Evolutionary conservation across 116 monocot genomes (phyloP).

Genomic region (Thalassia testudinum): DNA sequence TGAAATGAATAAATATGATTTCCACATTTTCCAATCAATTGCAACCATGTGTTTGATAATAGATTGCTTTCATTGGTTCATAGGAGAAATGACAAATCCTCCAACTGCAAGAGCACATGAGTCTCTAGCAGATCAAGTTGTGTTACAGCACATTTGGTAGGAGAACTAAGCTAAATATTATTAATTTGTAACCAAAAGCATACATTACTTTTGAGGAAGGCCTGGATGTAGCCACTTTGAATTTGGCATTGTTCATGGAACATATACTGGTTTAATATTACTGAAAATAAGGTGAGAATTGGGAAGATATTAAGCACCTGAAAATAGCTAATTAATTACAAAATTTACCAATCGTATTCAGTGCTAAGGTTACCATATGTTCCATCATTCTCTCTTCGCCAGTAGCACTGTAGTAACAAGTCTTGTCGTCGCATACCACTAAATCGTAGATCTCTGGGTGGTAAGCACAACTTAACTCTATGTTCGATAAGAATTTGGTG

Average conservation of each 20-base stretch:
- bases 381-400: constrained; percentile 92
- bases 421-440: constrained; percentile 86
- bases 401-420: constrained; percentile 59
- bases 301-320: background rate
- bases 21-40: constrained; percentile 91
- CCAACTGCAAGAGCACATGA: constrained; percentile 33
- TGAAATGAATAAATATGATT: constrained; percentile 52
- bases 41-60: constrained; percentile 95
- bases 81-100: constrained; percentile 82
- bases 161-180: background rate
- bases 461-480: background rate
- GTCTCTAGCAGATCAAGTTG: background rate
- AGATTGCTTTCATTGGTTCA: constrained; percentile 69
- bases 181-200: constrained; percentile 25
- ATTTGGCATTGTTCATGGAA: constrained; percentile 60
- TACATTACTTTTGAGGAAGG: constrained; percentile 99
- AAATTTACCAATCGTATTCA: background rate
- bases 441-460: background rate
- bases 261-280: constrained; percentile 79
- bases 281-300: constrained; percentile 20
- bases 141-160: background rate
- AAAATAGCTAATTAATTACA: background rate
- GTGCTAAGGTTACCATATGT: constrained; percentile 50
- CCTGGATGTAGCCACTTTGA: constrained; percentile 53
- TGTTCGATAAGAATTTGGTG: background rate